These are phyloP conservation scores for Edaphochlamys debaryana DNA, from an alignment of 139 green algal species.

Conservation along the genomic window DNA sequence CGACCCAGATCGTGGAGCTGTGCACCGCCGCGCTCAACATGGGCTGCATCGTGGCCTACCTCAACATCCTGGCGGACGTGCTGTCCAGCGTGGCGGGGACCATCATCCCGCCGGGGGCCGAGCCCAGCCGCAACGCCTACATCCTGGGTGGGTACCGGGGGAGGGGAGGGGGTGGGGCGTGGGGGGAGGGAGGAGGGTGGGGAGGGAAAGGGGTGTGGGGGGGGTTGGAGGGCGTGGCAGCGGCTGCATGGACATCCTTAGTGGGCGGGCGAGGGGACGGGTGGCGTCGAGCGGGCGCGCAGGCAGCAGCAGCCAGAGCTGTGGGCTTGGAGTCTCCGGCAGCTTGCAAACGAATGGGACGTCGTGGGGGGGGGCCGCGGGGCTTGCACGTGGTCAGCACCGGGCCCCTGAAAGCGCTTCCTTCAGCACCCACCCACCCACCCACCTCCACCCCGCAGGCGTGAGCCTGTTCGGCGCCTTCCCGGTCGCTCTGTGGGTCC, in stretches of 20 bases:
- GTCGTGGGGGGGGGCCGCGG: no score
- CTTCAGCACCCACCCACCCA: no score
- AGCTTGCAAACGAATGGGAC: no score
- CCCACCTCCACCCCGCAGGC: no score
- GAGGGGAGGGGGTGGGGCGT: no score
- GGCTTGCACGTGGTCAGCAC: no score
- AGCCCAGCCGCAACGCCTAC: constrained; percentile 76
- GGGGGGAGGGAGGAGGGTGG: background rate
- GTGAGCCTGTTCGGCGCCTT: constrained; percentile 76
- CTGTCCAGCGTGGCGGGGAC: constrained; percentile 80
- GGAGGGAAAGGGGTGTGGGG: background rate
- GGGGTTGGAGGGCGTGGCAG: no score
- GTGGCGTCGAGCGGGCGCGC: no score
- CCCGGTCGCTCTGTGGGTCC: constrained; percentile 77
- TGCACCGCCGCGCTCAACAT: constrained; percentile 72
- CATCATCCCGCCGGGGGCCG: constrained; percentile 82
- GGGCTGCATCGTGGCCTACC: constrained; percentile 79
- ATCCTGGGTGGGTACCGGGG: constrained; percentile 37
- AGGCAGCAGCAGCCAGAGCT: no score
- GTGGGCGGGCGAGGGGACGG: no score
- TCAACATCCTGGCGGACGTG: constrained; percentile 88
- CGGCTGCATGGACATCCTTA: background rate
- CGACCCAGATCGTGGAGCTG: constrained; percentile 51
- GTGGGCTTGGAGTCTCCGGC: no score
- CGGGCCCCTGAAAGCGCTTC: no score